Evolutionary conservation across 1,284 basidiomycete species (phyloP).

Genomic region (Tranzscheliella williamsii): DNA sequence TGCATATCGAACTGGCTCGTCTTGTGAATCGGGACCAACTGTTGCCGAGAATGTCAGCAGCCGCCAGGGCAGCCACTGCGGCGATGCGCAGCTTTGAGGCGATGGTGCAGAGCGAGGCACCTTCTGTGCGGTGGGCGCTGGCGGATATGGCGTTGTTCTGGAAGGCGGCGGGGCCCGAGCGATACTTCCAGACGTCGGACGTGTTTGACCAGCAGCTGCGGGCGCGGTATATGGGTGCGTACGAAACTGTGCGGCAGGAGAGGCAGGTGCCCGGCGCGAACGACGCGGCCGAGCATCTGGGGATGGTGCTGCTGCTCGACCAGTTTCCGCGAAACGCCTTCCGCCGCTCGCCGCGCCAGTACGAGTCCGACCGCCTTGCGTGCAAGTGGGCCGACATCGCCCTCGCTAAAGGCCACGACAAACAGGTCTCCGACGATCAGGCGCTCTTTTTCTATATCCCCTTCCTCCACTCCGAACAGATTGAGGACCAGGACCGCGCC

Average conservation of each 20-base stretch:
- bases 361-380: conserved; percentile 11
- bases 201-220: conserved; percentile 23
- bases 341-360: conserved; percentile 14
- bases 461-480: conserved; percentile 18
- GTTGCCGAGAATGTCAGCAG: no score
- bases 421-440: conserved; percentile 2
- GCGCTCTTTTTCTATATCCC: conserved; percentile 22
- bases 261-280: not conserved
- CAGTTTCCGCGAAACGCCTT: conserved; percentile 30
- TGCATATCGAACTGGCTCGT: no score
- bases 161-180: conserved; percentile 25
- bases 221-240: conserved; percentile 12
- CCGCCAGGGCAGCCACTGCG: not conserved
- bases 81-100: not conserved
- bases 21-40: no score
- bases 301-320: conserved; percentile 30
- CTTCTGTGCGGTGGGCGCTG: conserved; percentile 1
- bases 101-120: not conserved
- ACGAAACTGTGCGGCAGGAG: conserved; percentile 11
- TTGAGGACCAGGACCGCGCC: conserved; percentile 21
- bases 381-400: conserved; percentile 25
- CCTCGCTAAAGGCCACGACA: conserved; percentile 6
- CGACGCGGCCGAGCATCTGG: conserved; percentile 14
- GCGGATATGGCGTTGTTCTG: conserved; percentile 25
- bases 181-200: conserved; percentile 14